Evolutionary conservation across 129 eudicot genomes (phyloP).

Genomic region (Ambrosia trifida): DNA sequence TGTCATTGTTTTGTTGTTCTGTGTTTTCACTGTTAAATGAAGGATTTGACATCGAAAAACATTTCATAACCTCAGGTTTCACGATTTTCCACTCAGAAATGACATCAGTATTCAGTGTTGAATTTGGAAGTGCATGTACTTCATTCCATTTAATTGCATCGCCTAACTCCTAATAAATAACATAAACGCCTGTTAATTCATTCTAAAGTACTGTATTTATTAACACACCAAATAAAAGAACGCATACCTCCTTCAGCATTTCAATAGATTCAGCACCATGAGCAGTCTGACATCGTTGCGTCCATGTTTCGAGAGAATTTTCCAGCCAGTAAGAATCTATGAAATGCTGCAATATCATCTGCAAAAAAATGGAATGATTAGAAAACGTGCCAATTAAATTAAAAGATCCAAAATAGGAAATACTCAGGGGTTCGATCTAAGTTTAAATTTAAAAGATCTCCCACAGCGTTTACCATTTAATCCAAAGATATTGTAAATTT

Average conservation of each 20-base stretch:
- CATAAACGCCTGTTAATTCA: not conserved
- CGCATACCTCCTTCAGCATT: conserved; percentile 71
- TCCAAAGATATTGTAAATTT: conserved; percentile 7
- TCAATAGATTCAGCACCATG: conserved; percentile 80
- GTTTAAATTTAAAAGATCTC: conserved; percentile 6
- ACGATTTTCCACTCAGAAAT: conserved; percentile 69
- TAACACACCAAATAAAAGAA: not conserved
- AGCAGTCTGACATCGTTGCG: conserved; percentile 66
- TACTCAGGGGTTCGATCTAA: no score
- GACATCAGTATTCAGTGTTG: conserved; percentile 41
- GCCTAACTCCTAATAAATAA: conserved; percentile 62
- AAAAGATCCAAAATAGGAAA: conserved; percentile 13
- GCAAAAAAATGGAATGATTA: conserved; percentile 25
- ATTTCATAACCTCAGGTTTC: conserved; percentile 84
- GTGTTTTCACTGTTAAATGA: conserved; percentile 35
- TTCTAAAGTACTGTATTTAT: not conserved
- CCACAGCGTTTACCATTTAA: not conserved
- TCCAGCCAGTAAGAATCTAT: conserved; percentile 62
- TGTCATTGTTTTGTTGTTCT: conserved; percentile 47
- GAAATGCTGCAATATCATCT: conserved; percentile 72
- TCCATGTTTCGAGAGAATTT: conserved; percentile 63
- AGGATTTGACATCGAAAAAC: conserved; percentile 64
- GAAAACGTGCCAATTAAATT: not conserved
- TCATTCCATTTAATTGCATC: conserved; percentile 80
- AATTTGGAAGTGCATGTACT: conserved; percentile 48